Evolutionary conservation across 768 basidiomycete genomes (phyloP).

Genomic region (Hemileccinum impolitum): DNA sequence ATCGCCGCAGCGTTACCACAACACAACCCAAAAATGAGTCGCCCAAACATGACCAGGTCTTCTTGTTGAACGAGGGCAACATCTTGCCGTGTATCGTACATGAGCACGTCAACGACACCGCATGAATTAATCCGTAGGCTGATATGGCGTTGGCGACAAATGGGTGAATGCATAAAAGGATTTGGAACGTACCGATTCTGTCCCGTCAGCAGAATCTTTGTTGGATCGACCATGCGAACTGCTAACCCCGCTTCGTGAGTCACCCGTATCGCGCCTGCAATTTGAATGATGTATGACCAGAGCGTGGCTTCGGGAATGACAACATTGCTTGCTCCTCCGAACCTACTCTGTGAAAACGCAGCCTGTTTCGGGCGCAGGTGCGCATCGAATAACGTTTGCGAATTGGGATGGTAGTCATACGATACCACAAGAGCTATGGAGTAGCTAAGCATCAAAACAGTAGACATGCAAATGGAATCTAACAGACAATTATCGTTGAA

Average conservation of each 20-base stretch:
- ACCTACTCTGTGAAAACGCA: slow-evolving; percentile 34
- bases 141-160: slow-evolving; percentile 3
- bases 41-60: slow-evolving; percentile 83
- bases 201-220: slow-evolving; percentile 84
- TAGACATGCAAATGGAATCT: slow-evolving; percentile 3
- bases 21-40: slow-evolving; percentile 75
- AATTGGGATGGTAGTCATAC: slow-evolving; percentile 84
- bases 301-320: slow-evolving; percentile 72
- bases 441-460: slow-evolving; percentile 8
- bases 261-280: slow-evolving; percentile 81
- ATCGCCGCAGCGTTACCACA: slow-evolving; percentile 62
- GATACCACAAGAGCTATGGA: slow-evolving; percentile 81
- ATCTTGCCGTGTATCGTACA: slow-evolving; percentile 67
- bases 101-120: slow-evolving; percentile 82
- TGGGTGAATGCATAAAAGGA: not conserved
- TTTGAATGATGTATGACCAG: slow-evolving; percentile 93
- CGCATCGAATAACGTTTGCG: slow-evolving; percentile 76
- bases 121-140: slow-evolving; percentile 87
- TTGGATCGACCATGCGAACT: slow-evolving; percentile 77
- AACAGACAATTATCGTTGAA: slow-evolving; percentile 88
- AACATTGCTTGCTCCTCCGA: slow-evolving; percentile 26
- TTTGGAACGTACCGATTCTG: slow-evolving; percentile 65
- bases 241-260: slow-evolving; percentile 82
- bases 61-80: slow-evolving; percentile 71
- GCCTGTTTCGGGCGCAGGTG: slow-evolving; percentile 62